Evolutionary conservation across 768 basidiomycete species (phyloP), one percentile per base, ranked within the genome.

Genomic region (Serendipita sp.): DNA sequence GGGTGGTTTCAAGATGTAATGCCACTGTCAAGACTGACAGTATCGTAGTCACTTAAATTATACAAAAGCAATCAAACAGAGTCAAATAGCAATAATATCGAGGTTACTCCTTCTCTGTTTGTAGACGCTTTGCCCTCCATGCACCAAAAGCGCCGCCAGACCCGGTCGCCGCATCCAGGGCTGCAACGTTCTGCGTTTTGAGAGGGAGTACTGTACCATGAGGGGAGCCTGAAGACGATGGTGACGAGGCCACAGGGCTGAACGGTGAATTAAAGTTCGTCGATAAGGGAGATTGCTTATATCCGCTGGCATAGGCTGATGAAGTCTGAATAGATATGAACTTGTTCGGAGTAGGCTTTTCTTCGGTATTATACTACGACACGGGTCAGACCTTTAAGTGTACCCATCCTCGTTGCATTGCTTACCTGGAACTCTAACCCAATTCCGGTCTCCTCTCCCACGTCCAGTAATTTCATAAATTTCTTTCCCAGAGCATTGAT

Each of bases 361-460:
- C 89, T 64, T 92, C 91, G n/a, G 84, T 88, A 71, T 93, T 91
- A 69, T 84, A 91, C 88, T 91, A 70, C 16, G 18, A 13, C 4
- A 28, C 48, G 46, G 58, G 23, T 23, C 23, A 23, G 23, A 23
- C 23, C 23, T 23, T 23, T 23, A 44, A 63, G 16, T 30, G 30
- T 44, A 51, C 30, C 36, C 38, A 44, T 54, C 30, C 10, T 15
- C 0, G 23, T 23, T 23, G 23, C 23, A 23, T 23, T 41, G 71
- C 81, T 41, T 65, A 91, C 90, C 80, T 94, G 90, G 77, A 93
- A 94, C 73, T 95, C 91, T 15, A 94, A 80, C 7, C 89, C 88
- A 67, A 94, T 88, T 45, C 83, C 81, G 71, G 91, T 89, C 38
- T 84, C 82, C 72, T 94, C 89, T 4, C 86, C 87, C 28, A 95